Evolutionary conservation across 352 stramenopile genomes (phyloP), one percentile per base, ranked within the genome.

Genomic region (Pythium chondricola): DNA sequence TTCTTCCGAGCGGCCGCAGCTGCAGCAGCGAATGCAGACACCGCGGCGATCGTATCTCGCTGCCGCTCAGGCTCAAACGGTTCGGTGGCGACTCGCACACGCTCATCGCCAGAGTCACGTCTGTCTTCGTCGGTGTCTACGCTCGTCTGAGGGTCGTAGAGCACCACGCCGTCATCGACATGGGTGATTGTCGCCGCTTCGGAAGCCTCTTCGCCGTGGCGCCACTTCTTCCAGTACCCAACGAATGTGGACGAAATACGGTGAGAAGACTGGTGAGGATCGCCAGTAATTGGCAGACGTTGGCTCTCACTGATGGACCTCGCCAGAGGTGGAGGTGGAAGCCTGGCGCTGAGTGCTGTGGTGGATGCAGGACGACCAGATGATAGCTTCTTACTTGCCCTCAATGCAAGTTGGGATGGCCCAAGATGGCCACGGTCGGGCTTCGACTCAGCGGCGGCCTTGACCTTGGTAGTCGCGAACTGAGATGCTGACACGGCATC

Each of bases 21-120:
- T 36, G 72, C 72, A 18, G 37, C 44, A 0, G 75, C 72, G 42
- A 85, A 82, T 5, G 72, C 72, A 1, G 70, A 76, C 10, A 85
- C 69, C 4, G 73, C 71, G 16, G 61, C 61, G 30, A 84, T 63
- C 11, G 67, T 67, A 0, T 66, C 59, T 4, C 55, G 58, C 3
- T 61, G 47, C 16, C 51, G 32, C 16, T 38, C 20, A 21, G 51
- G 44, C 10, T 6, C 22, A 21, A n/a, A n/a, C n/a, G n/a, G n/a
- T n/a, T n/a, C n/a, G n/a, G n/a, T n/a, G n/a, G n/a, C n/a, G n/a
- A n/a, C n/a, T n/a, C n/a, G n/a, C n/a, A n/a, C n/a, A n/a, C n/a
- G n/a, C n/a, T n/a, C n/a, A n/a, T n/a, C n/a, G n/a, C n/a, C n/a
- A n/a, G n/a, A n/a, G n/a, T n/a, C n/a, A n/a, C n/a, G n/a, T n/a